These are phyloP conservation scores for Candida parachauliodes DNA, from an alignment of 805 yeast genomes.

Conservation along the genomic window DNA sequence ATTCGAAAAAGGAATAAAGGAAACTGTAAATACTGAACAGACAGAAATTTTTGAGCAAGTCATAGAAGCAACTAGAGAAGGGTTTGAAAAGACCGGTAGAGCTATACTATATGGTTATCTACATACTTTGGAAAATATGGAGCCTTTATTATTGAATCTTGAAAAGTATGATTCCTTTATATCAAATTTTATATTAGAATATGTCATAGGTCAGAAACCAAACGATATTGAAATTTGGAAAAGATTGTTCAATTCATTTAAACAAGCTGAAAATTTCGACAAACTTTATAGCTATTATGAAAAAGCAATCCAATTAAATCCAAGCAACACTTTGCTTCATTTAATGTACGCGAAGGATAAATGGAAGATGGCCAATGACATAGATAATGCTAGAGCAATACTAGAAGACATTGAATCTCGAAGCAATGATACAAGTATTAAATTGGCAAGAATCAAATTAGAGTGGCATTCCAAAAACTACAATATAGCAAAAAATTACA, in stretches of 20 bases:
- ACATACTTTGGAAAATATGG: slow-evolving; percentile 16
- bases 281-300: slow-evolving; percentile 42
- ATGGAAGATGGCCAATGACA: slow-evolving; percentile 48
- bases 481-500: slow-evolving; percentile 31
- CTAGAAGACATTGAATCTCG: slow-evolving; percentile 44
- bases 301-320: slow-evolving; percentile 48
- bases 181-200: slow-evolving; percentile 47
- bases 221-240: slow-evolving; percentile 46
- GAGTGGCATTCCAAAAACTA: slow-evolving; percentile 45
- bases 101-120: slow-evolving; percentile 49
- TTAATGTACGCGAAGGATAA: slow-evolving; percentile 72
- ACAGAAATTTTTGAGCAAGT: slow-evolving; percentile 59
- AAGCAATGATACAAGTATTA: slow-evolving; percentile 45
- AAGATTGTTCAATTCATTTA: slow-evolving; percentile 33
- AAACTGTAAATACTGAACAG: slow-evolving; percentile 30
- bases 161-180: slow-evolving; percentile 25
- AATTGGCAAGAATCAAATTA: slow-evolving; percentile 71
- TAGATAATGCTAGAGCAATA: slow-evolving; percentile 50
- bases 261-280: slow-evolving; percentile 12
- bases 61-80: slow-evolving; percentile 36
- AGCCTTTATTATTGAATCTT: slow-evolving; percentile 29
- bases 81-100: slow-evolving; percentile 44
- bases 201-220: slow-evolving; percentile 47
- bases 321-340: slow-evolving; percentile 48
- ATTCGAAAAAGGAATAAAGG: slow-evolving; percentile 46